Evolutionary conservation across 2,329 filamentous ascomycete genomes (phyloP), one percentile per base, ranked within the genome.

Genomic region (Pseudogymnoascus sp.): DNA sequence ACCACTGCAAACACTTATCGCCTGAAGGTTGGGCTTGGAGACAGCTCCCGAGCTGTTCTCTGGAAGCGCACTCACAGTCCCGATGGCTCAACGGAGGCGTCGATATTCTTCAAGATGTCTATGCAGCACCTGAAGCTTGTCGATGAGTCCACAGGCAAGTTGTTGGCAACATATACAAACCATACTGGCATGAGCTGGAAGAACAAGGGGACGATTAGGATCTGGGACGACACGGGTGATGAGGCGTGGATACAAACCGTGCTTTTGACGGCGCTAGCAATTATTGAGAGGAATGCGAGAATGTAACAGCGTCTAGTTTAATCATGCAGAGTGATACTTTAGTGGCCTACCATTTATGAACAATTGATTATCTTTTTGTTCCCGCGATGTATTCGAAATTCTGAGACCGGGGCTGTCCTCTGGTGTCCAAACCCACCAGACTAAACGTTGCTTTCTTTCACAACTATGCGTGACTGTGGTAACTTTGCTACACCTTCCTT

Each of bases 91-190:
- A 28, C 43, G 14, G 43, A 50, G 43, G 43, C 43, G 14, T 50
- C 43, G n/a, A 50, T 50, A 50, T 50, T 50, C 43, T 50, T 14
- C 43, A 50, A 50, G 41, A 47, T 47, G 41, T 47, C 41, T 4
- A 50, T 50, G 43, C 43, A 30, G 11, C 43, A 50, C 25, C 43
- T 50, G 25, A 50, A 50, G 22, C 43, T 50, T 50, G 14, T 50
- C 14, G 22, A 50, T 50, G 43, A 50, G 43, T 14, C 22, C 2
- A 50, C 22, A 11, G 22, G 25, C 22, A 30, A 30, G 25, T 47
- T 47, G 12, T 25, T 47, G 8, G 41, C 41, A 28, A 47, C 41
- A 28, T 47, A 47, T 47, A 47, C 41, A 47, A 28, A 16, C 41
- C 41, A 47, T 47, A 16, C 28, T 47, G 41, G 41, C 22, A 14